These are phyloP conservation scores for Microcera coccophila DNA, from an alignment of 2,329 filamentous ascomycete genomes.

Conservation along the genomic window DNA sequence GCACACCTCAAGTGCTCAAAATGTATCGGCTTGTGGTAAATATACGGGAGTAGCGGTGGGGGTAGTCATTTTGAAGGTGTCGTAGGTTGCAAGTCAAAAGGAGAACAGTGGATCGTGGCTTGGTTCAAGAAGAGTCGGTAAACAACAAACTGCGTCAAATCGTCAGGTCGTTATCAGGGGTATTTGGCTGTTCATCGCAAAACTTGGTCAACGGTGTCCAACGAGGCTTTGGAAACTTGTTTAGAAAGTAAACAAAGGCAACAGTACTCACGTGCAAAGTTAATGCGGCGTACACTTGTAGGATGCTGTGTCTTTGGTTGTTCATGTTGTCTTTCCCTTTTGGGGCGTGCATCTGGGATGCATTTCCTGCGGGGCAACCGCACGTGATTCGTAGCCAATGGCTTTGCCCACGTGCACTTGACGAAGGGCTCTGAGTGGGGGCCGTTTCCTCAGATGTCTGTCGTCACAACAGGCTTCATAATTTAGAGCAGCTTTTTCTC, in stretches of 20 bases:
- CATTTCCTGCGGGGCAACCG: conserved; percentile 16
- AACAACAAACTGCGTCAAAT: conserved; percentile 28
- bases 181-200: conserved; percentile 17
- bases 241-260: too few relatives aligned
- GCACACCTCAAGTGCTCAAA: conserved; percentile 6
- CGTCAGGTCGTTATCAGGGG: conserved; percentile 25
- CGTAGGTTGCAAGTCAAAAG: conserved; percentile 14
- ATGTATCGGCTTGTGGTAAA: conserved; percentile 1
- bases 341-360: conserved; percentile 12
- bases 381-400: conserved; percentile 31
- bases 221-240: too few relatives aligned
- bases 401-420: conserved; percentile 31
- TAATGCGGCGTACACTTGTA: conserved; percentile 8
- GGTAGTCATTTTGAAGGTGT: conserved; percentile 34
- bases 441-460: conserved; percentile 16
- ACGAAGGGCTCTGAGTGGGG: background rate
- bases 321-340: conserved; percentile 28
- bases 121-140: conserved; percentile 27
- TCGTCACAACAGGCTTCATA: conserved; percentile 13
- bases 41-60: conserved; percentile 38
- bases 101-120: conserved; percentile 20
- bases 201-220: too few relatives aligned
- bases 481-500: background rate
- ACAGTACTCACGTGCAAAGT: conserved; percentile 13
- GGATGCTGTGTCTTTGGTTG: conserved; percentile 14